Base-by-base conservation (phyloP, 257 asterid genomes). In the Thymus quinquecostatus region DNA sequence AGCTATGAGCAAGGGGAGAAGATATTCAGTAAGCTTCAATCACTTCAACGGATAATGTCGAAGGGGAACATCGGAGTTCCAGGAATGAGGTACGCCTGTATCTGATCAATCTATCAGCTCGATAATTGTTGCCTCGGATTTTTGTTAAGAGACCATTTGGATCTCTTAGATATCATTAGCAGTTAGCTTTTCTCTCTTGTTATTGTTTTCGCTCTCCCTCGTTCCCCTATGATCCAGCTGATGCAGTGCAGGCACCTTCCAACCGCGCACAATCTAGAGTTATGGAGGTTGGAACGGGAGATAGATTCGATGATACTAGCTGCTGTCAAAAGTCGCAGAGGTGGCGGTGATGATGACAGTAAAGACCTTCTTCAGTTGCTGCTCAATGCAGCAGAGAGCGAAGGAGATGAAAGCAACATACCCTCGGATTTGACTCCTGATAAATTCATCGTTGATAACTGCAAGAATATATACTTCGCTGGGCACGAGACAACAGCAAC, bases 391-490 rank as follows among this genome's bases (percentile, higher is more conserved):
- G 94, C 96, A 40, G 82, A 82, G 77, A 71, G 68, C 44, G 68
- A 13, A 40, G 85, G 75, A 58, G 86, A 77, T 32, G 84, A 71
- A 32, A 70, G 73, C 60, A 71, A 12, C 71, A 78, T 72, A 55
- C 86, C 89, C 1, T 75, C 69, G 55, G 82, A 74, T 51, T 67
- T 86, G 57, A 69, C 81, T 66, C 77, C 78, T 9, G 71, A 78
- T 76, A 79, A 72, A 69, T 89, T 89, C 69, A 73, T 89, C 5
- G 79, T 86, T 3, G 96, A 86, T 70, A 89, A 88, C 57, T 92
- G 97, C 83, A 88, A 88, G 85, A 88, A 76, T 64, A 81, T 92
- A 60, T 89, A 87, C 60, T 82, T 92, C 36, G 96, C 97, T 61
- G 96, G 96, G 34, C 82, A 86, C 9, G 91, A 88, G 82, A 92